Evolutionary conservation across 1,284 basidiomycete genomes (phyloP).

Genomic region (Ceratobasidium sp.): DNA sequence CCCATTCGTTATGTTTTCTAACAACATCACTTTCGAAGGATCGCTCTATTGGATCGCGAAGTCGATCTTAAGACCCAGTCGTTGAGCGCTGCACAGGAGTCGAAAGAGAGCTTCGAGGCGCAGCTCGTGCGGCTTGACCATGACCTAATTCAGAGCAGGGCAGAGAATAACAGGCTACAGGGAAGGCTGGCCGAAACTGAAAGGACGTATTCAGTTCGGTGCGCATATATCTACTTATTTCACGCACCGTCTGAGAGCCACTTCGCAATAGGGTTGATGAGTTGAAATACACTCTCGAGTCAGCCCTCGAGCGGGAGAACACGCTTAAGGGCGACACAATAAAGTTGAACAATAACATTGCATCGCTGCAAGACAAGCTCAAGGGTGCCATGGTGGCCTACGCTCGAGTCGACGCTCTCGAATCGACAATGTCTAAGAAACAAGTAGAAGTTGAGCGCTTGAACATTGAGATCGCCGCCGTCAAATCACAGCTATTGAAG

Average conservation of each 20-base stretch:
- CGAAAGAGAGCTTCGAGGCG: slow-evolving; percentile 42
- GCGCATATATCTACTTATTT: not conserved
- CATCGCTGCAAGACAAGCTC: slow-evolving; percentile 1
- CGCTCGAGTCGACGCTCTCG: slow-evolving; percentile 2
- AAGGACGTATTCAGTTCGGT: not conserved
- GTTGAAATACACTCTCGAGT: not conserved
- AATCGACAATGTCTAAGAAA: not conserved
- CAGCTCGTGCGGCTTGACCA: not conserved
- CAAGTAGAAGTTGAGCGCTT: not conserved
- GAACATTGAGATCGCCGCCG: not conserved
- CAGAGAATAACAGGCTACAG: slow-evolving; percentile 7
- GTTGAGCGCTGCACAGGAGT: slow-evolving; percentile 45
- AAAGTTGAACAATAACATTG: not conserved
- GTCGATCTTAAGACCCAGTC: slow-evolving; percentile 2
- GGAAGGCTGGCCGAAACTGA: slow-evolving; percentile 13
- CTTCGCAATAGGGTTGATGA: not conserved
- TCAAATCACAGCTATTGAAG: slow-evolving; percentile 2
- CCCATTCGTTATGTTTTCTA: not conserved
- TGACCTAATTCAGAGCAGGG: not conserved
- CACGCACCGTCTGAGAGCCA: not conserved
- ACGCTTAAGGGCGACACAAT: not conserved
- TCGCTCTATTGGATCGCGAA: slow-evolving; percentile 4
- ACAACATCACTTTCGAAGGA: not conserved
- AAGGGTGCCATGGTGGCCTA: not conserved
- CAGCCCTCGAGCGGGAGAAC: not conserved